Base-by-base conservation (phyloP, 805 yeast species). In the Candida nitratophila region DNA sequence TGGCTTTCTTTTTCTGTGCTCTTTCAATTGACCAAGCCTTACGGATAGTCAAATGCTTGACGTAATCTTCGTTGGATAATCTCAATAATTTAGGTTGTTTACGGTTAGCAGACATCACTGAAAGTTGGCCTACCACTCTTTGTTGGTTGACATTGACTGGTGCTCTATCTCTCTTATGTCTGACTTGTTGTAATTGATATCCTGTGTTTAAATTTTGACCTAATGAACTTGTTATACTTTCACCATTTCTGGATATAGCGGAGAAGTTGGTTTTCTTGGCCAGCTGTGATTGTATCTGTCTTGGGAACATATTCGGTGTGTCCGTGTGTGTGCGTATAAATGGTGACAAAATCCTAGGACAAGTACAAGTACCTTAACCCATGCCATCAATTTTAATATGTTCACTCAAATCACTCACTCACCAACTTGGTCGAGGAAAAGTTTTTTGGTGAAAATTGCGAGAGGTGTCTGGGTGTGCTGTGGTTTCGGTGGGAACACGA, bases 1-100 rank as follows among this genome's bases (percentile, higher is more conserved):
- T 68, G 26, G 63, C 63, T 10, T 55, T 62, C 47, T 77, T 69
- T 56, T 76, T 68, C 37, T 77, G 73, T 39, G 79, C 71, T 54
- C 79, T 77, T 59, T 73, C 70, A 15, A 77, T 53, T 7, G 76
- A 66, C 96, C 97, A 93, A 8, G 96, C 96, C 44, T 77, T 80
- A 53, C 77, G 79, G 44, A 93, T 83, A 11, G 89, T 79, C 50
- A 79, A 77, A 60, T 91, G 98, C 57, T 93, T 86, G 49, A 91
- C 73, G 45, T 82, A 71, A 59, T 93, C 98, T 62, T 90, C 97
- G 22, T 74, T 69, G 52, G 82, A 74, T 30, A 89, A 68, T 55
- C 82, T 86, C 50, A 93, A 64, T 54, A 87, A 68, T 53, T 81
- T 78, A 39, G 99, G 99, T 64, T 83, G 90, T 64, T 89, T 91